Evolutionary conservation across 2,329 filamentous ascomycete species (phyloP).

Genomic region (Diplocarpon mali): DNA sequence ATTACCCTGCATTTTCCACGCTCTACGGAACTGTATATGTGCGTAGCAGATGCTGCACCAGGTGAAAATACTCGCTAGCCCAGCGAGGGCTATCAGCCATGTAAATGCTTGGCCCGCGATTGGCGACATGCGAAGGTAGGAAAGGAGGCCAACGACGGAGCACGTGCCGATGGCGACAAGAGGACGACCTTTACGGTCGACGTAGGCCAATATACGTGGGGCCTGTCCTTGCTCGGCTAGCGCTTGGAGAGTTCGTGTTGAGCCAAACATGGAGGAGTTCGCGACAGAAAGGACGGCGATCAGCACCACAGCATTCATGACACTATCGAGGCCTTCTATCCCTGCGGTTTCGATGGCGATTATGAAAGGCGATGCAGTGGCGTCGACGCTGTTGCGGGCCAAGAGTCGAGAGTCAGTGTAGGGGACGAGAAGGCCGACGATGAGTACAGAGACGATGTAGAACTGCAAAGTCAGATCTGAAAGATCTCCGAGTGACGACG

Average conservation of each 20-base stretch:
- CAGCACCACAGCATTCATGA: constrained; percentile 92
- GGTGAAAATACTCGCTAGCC: constrained; percentile 64
- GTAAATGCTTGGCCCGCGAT: constrained; percentile 50
- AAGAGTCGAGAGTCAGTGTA: constrained; percentile 57
- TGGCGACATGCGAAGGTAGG: constrained; percentile 60
- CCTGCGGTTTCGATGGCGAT: constrained; percentile 82
- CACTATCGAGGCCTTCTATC: constrained; percentile 67
- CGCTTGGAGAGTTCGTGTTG: constrained; percentile 78
- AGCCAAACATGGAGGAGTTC: constrained; percentile 85
- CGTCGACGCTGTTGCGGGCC: constrained; percentile 46
- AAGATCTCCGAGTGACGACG: too few species aligned
- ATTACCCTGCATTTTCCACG: constrained; percentile 56
- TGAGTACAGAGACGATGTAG: constrained; percentile 71
- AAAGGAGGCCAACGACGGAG: constrained; percentile 57
- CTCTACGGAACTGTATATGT: constrained; percentile 81
- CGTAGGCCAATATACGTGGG: constrained; percentile 64
- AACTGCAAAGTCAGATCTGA: constrained; percentile 36
- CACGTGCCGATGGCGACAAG: constrained; percentile 60
- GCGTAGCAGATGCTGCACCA: constrained; percentile 76
- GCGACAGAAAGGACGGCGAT: constrained; percentile 84
- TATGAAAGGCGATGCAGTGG: constrained; percentile 79
- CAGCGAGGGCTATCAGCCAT: constrained; percentile 70
- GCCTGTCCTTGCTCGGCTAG: constrained; percentile 82
- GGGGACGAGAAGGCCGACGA: constrained; percentile 75
- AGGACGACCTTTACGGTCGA: constrained; percentile 73